Conservation (phyloP, 1,284 basidiomycete genomes). For the Rhodofomes roseus region DNA sequence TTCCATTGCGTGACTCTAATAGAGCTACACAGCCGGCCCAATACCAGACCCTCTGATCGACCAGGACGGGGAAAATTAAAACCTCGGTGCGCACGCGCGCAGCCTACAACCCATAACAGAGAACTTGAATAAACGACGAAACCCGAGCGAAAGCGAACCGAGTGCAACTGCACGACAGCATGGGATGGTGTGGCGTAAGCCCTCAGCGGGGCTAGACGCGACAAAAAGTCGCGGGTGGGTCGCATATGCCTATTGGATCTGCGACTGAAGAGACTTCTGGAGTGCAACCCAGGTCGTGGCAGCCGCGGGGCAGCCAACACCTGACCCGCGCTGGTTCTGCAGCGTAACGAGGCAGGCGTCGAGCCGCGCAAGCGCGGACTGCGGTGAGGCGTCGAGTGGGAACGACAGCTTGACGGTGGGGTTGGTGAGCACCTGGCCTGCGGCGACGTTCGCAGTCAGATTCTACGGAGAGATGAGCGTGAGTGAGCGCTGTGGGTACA, state of each 20-base stretch:
- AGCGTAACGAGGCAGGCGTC: constrained; percentile 35
- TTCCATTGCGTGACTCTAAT: background rate
- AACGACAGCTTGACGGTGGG: constrained; percentile 50
- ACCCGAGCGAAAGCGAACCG: background rate
- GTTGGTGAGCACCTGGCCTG: constrained; percentile 59
- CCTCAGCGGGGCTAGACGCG: too few species aligned
- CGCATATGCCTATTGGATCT: background rate
- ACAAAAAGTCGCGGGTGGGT: background rate
- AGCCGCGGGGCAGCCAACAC: constrained; percentile 34
- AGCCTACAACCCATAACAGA: background rate
- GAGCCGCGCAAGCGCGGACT: constrained; percentile 50
- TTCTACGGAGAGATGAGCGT: constrained; percentile 24
- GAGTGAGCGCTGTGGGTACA: background rate
- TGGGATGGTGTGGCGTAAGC: background rate
- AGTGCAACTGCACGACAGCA: background rate
- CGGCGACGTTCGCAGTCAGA: constrained; percentile 56
- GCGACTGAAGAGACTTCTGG: constrained; percentile 24
- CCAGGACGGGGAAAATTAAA: background rate
- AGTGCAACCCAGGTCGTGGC: constrained; percentile 33
- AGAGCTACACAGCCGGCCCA: background rate
- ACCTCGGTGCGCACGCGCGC: background rate
- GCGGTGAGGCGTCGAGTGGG: constrained; percentile 53
- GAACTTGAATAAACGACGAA: background rate
- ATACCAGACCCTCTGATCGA: background rate
- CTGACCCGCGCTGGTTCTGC: constrained; percentile 36